A percentile compares a stretch with the other conserved stretches of the same genome.
Conservation (phyloP, 2,329 filamentous ascomycete genomes). For the Arthrobotrys sphaeroides region DNA sequence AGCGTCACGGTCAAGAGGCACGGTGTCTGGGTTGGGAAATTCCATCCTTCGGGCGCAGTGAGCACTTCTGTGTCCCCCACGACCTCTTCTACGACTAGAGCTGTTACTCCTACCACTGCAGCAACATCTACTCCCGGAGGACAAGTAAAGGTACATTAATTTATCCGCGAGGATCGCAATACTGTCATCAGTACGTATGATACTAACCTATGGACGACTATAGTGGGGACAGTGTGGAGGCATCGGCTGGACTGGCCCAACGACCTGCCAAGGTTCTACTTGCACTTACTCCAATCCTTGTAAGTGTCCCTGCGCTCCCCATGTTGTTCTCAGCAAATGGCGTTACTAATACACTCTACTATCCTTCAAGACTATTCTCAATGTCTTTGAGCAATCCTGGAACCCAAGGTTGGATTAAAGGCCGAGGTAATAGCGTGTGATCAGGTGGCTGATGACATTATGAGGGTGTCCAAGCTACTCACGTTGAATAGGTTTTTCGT, state of each 20-base stretch:
- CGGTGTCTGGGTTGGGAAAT: constrained; percentile 27
- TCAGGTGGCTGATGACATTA: no score
- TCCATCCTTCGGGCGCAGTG: constrained; percentile 7
- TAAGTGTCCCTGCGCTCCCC: constrained; percentile 11
- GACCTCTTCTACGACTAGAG: not conserved
- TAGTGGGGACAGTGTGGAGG: constrained; percentile 36
- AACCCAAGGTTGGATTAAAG: no score
- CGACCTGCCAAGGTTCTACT: constrained; percentile 12
- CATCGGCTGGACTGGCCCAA: constrained; percentile 33
- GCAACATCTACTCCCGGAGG: not conserved
- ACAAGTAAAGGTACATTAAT: constrained; percentile 28
- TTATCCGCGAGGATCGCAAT: not conserved
- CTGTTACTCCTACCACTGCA: not conserved
- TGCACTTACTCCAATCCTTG: constrained; percentile 31
- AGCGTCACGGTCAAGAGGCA: constrained; percentile 22
- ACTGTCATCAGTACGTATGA: not conserved
- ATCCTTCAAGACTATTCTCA: constrained; percentile 9
- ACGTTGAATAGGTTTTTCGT: no score
- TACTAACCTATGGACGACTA: not conserved
- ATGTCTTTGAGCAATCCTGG: no score
- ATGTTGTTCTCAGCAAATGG: not conserved
- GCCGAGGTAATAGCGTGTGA: no score
- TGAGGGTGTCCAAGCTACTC: no score
- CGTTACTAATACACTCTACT: not conserved
- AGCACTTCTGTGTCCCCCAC: not conserved